Evolutionary conservation across 495 filamentous ascomycete genomes (phyloP), one percentile per base, ranked within the genome.

Genomic region (Xylaria cubensis): DNA sequence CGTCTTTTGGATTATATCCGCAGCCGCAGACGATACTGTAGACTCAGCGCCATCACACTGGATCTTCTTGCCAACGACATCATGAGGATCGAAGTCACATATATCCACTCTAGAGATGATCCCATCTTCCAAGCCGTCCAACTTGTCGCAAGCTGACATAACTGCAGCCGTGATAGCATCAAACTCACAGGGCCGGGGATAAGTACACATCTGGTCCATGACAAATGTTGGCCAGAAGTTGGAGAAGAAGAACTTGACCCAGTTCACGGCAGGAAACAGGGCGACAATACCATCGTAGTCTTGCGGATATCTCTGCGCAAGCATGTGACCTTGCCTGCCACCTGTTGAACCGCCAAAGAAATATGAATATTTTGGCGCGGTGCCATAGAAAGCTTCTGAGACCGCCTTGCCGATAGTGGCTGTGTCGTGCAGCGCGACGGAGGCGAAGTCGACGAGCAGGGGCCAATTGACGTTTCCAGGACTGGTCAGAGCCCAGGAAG

Each of bases 391-490:
- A 0, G 67, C 70, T n/a, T 72, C 58, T 0, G 74, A 42, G 0
- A 78, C 34, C 26, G 50, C 62, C 67, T 80, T 80, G 2, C 70
- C 72, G 36, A 78, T 67, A 9, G 32, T 67, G 32, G 64, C 64
- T 32, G 64, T 67, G 32, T 79, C 77, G 48, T 76, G 72, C 4
- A 82, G 72, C 3, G 74, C 71, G 10, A 70, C 73, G 9, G 77
- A 82, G 0, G 75, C 81, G 56, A 86, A 80, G 72, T 88, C 77
- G 15, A 82, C 66, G 19, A 88, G 61, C 0, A 70, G 53, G 24
- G 80, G 75, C 66, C 77, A 74, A 62, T 88, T 79, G 21, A 85
- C 74, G 42, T 87, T 84, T 3, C 85, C 85, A 0, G 81, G 73
- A 44, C 75, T 81, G 0, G 71, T 44, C 32, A 85, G 74, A 0